These are phyloP conservation scores for Brassica napus DNA, from an alignment of 345 rosid genomes.

Conservation along the genomic window DNA sequence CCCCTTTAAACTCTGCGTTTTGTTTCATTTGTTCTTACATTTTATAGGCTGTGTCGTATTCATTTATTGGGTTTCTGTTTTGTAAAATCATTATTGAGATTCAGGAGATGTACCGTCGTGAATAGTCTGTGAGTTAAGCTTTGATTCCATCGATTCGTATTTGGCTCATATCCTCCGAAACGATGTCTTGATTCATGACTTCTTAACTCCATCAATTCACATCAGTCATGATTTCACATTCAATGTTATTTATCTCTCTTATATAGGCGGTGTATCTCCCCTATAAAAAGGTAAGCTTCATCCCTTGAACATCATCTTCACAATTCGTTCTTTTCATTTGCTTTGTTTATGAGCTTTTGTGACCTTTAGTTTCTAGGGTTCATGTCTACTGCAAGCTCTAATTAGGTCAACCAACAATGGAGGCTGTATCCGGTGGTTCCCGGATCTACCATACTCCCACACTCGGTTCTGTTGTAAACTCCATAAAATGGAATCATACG, in stretches of 20 bases:
- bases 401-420: not conserved
- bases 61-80: no score
- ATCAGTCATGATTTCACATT: not conserved
- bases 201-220: not conserved
- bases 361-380: not conserved
- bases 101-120: not conserved
- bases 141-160: not conserved
- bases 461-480: no score
- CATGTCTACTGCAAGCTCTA: not conserved
- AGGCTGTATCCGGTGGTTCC: not conserved
- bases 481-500: no score
- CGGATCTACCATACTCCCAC: no score
- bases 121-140: not conserved
- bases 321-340: not conserved
- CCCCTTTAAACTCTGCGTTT: no score
- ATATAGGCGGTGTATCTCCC: no score
- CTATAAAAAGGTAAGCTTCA: not conserved
- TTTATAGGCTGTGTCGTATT: no score
- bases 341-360: not conserved
- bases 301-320: not conserved
- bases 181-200: not conserved
- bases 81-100: no score
- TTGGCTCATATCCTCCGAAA: not conserved
- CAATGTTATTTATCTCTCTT: not conserved
- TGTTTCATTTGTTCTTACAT: no score